Evolutionary conservation across 768 basidiomycete genomes (phyloP), one percentile per base, ranked within the genome.

Genomic region (Kwoniella sp.): DNA sequence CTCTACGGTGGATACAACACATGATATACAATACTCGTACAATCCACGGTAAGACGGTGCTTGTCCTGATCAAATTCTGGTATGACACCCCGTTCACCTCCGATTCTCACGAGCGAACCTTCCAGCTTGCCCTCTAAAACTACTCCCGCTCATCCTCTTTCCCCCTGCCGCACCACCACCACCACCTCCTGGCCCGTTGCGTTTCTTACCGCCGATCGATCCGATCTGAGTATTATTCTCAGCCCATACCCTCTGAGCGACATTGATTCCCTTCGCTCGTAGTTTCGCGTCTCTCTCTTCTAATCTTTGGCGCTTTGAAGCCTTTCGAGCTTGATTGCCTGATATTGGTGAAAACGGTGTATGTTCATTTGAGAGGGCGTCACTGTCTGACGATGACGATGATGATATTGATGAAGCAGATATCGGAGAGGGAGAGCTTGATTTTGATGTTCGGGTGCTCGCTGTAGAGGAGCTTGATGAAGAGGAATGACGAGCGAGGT

Each of bases 251-350:
- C 61, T 56, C n/a, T 36, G 26, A 37, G 58, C 49, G 17, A 64
- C 62, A 24, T 58, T 64, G n/a, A 65, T 36, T 22, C 64, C 64
- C 26, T 60, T 65, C 10, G 58, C 58, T 29, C 55, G 37, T 13
- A 58, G 47, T 52, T 65, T 65, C 0, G 40, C 48, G 40, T 60
- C 58, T 15, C 64, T 22, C 27, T 65, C 64, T 50, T 56, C 53
- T 12, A 58, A 21, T 19, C 46, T 55, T 12, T 49, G 27, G 9
- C 52, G 29, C 33, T 65, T 65, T 15, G 54, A 24, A 12, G 56
- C 54, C 36, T 65, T 65, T 25, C 53, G 52, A 51, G 47, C 49
- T 27, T 64, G 63, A 30, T 58, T 64, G 29, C 22, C 2, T 7
- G 63, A 64, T 25, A 55, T 46, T 1, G 33, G 19, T 12, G 27